phyloP scores from a whole-genome alignment of 306 rosid species.

The Medicago arabica region DNA sequence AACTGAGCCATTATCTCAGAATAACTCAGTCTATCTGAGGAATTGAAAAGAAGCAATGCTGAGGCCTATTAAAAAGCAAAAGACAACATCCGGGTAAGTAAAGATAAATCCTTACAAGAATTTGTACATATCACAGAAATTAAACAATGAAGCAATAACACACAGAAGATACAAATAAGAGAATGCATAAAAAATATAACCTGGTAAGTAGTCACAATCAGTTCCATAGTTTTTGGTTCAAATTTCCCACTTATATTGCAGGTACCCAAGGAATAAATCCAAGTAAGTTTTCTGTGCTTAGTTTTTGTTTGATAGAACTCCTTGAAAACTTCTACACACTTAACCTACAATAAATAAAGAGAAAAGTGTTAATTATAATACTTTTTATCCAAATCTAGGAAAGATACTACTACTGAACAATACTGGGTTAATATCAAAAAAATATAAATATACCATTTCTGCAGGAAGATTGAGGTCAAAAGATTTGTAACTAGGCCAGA shows the following conservation, averaged over 20 bases:
- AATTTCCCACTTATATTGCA: constrained; percentile 83
- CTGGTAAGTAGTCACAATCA: constrained; percentile 94
- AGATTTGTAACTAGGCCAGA: constrained; percentile 97
- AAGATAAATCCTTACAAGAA: constrained; percentile 35
- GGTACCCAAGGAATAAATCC: constrained; percentile 96
- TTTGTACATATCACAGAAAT: background rate
- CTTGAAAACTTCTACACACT: constrained; percentile 92
- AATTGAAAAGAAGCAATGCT: constrained; percentile 81
- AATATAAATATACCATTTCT: constrained; percentile 72
- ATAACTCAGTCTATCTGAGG: constrained; percentile 82
- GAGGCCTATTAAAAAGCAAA: constrained; percentile 69
- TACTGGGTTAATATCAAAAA: constrained; percentile 28
- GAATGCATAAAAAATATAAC: constrained; percentile 44
- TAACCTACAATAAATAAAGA: constrained; percentile 56
- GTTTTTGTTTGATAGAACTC: constrained; percentile 89
- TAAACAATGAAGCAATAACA: background rate
- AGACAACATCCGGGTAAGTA: constrained; percentile 36
- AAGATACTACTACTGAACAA: background rate
- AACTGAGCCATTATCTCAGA: constrained; percentile 87
- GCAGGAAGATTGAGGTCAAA: constrained; percentile 92
- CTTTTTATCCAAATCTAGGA: constrained; percentile 28
- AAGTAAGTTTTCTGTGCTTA: constrained; percentile 88
- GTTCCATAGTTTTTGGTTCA: constrained; percentile 80
- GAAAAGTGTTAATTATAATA: constrained; percentile 21
- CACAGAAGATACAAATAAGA: background rate